Evolutionary conservation across 208 protist species (phyloP), one percentile per base, ranked within the genome.

Genomic region (Acanthamoeba polyphaga): DNA sequence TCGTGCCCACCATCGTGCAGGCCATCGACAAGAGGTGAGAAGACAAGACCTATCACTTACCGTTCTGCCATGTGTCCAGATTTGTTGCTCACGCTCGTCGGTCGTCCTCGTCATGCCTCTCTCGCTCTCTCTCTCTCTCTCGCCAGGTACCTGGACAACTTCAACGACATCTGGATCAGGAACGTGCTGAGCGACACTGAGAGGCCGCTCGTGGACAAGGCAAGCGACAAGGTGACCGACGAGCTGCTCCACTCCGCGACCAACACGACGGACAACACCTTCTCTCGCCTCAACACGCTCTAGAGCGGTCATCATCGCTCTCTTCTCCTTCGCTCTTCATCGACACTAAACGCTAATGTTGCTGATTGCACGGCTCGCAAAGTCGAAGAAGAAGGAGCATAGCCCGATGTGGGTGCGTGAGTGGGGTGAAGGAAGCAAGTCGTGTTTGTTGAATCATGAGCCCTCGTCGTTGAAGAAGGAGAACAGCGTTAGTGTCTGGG

Each of bases 261-360:
- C 51, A 90, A 66, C 74, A 29, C 74, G 49, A 27, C 53, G 17
- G 82, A 90, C 53, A 90, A 90, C 55, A 49, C 51, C 82, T 90
- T 90, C 53, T 90, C 82, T 10, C 82, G 82, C 49, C 82, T 90
- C 55, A 90, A 90, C 82, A 70, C 82, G 5, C 82, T 90, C 27
- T 90, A 24, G 29, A 15, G 5, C 15, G 8, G 15, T 58, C 51
- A 13, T 55, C 51, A 4, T 12, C 51, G 51, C 53, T 58, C 53
- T 19, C 53, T 19, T 58, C 29, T 76, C 12, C 17, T 80, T 80
- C 19, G 15, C 19, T 82, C 34, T 55, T 55, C 15, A 53, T 27
- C 19, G 2, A 55, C 12, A 58, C 17, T 22, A 58, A 58, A 58
- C 53, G 53, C 17, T 58, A 19, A 58, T 58, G 43, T 49, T 49